Base-by-base conservation (phyloP, 1,284 basidiomycete species). In the Fomitopsis palustris region DNA sequence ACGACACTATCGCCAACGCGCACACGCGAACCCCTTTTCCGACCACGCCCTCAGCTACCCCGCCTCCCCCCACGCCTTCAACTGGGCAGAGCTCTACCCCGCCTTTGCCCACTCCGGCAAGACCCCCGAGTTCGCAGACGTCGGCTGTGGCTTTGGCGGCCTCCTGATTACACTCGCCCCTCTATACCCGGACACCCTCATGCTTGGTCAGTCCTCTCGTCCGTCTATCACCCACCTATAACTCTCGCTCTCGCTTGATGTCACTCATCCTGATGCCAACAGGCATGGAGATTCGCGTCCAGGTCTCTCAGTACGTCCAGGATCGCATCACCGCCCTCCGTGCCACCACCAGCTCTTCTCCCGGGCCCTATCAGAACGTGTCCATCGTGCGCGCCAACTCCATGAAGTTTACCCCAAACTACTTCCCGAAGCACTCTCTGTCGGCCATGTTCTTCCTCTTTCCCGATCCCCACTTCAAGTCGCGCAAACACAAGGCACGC, bases 371-470 rank as follows among this genome's bases (percentile, higher is more conserved):
- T 75, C 86, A 96, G 70, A 99, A 99, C 73, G 86, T 98, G 57
- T 95, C 94, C 53, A 88, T 98, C 63, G 90, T 98, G 62, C 90
- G 96, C 54, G 95, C 93, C 10, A 99, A 99, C 74, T 90, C 93
- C 49, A 98, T 98, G 96, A 99, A 99, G 78, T 98, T 98, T 75
- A 83, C 98, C 64, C 93, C 96, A 14, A 99, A 99, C 77, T 98
- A 96, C 76, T 98, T 99, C 75, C 73, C 82, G 12, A 95, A 96
- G 71, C 88, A 88, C 61, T 96, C 97, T 65, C 80, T 98, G 53
- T 88, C 89, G 35, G 92, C 97, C 62, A 83, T 99, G 62, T 99
- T 99, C 78, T 98, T 99, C 80, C 85, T 99, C 61, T 99, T 98
- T 75, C 97, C 97, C 35, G 97, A 99, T 75, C 97, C 97, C 0